A percentile compares a stretch with the other conserved stretches of the same genome.
Conservation (phyloP, 257 asterid genomes). For the Lycium ferocissimum region DNA sequence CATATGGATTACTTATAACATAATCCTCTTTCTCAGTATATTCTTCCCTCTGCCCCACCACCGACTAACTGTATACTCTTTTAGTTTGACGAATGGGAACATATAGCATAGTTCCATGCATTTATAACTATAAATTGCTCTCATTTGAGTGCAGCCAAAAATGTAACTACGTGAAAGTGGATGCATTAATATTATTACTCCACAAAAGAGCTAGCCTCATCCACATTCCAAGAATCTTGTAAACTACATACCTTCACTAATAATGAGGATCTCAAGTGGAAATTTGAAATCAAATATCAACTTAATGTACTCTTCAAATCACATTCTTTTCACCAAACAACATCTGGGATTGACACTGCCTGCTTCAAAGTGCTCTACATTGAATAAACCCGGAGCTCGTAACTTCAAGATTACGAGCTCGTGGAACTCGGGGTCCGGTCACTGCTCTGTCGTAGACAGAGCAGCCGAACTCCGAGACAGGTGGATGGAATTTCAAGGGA, state of each 20-base stretch:
- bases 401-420: not conserved
- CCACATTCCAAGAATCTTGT: not conserved
- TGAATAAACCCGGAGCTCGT: not conserved
- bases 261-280: constrained; percentile 19
- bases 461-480: constrained; percentile 35
- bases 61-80: not conserved
- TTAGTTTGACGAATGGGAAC: too few species aligned
- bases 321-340: not conserved
- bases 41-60: not conserved
- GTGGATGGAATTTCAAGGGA: constrained; percentile 90
- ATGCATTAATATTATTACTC: not conserved
- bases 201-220: not conserved
- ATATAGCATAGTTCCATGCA: not conserved
- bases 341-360: not conserved
- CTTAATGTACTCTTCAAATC: not conserved
- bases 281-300: not conserved
- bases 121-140: not conserved
- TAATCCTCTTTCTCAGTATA: too few species aligned
- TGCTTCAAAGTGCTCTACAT: not conserved
- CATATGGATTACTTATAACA: too few species aligned
- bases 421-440: not conserved
- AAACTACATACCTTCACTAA: not conserved
- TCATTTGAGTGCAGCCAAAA: not conserved
- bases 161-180: not conserved
- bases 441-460: not conserved